Base-by-base conservation (phyloP, 805 yeast species). In the Candida nemodendra region DNA sequence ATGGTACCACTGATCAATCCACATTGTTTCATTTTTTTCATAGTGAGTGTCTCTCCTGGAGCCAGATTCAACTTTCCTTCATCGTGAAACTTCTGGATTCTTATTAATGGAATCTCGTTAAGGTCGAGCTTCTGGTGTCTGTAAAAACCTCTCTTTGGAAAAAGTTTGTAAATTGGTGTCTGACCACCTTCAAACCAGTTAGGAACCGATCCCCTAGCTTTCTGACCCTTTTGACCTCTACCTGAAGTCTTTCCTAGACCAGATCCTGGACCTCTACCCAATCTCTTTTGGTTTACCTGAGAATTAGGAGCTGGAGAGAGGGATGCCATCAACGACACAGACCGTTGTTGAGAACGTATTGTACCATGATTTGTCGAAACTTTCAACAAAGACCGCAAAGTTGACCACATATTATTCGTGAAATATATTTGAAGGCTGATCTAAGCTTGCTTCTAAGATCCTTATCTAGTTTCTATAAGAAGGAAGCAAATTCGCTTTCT, bases 121-220 rank as follows among this genome's bases (percentile, higher is more conserved):
- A 77, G 65, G 11, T 72, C 72, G 42, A 64, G 64, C 33, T 74
- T 74, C 52, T 75, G 78, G 18, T 74, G 76, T 59, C 87, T 78
- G 53, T 76, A 79, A 68, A 89, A 89, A 7, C 98, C 98, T 43
- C 82, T 70, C 59, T 91, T 91, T 50, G 97, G 95, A 64, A 87
- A 80, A 50, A 84, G 68, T 63, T 84, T 76, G 62, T 79, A 79
- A 57, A 83, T 79, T 18, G 97, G 98, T 2, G 98, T 93, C 62
- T 93, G 99, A 61, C 99, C 98, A 78, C 99, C 99, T 71, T 93
- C 99, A 60, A 91, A 88, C 91, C 95, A 87, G 42, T 84, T 78
- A 39, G 89, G 91, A 21, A 91, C 91, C 28, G 81, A 77, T 26
- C 91, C 85, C 66, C 98, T 79, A 9, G 98, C 96, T 68, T 91